Evolutionary conservation across 2,329 filamentous ascomycete genomes (phyloP), one percentile per base, ranked within the genome.

Genomic region (Clarireedia paspali): DNA sequence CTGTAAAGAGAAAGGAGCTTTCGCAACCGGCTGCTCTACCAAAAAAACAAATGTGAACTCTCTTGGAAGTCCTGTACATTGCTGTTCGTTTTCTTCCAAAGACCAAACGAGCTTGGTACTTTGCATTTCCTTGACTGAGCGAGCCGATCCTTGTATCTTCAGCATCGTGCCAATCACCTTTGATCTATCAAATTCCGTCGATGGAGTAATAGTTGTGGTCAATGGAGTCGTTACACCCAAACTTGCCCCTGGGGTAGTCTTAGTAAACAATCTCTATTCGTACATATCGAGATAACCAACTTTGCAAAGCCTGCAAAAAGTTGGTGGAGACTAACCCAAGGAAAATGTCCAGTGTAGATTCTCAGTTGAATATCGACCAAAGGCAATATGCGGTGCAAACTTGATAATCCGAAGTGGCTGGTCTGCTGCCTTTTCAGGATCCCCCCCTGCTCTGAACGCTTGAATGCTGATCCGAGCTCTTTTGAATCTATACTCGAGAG

Each of bases 1-100:
- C n/a, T 55, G 15, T 5, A 55, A 39, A 14, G 52, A 34, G 38
- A 55, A 55, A 30, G 52, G 52, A 6, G 52, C 52, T 44, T 42
- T 49, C 14, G 52, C 52, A 30, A 49, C 46, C 15, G 52, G 45
- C n/a, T 55, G 46, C 42, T 50, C 52, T 6, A 55, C 9, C 34
- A 55, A 34, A 46, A 55, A 55, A 27, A 55, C 52, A 17, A 55
- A 55, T 5, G 52, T 49, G 27, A 50, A 55, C 23, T 55, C 52
- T 42, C 45, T 34, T 20, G 52, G 52, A 42, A 55, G 52, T 14
- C 52, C 52, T 14, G 52, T 49, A 17, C 10, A 40, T 34, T 55
- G 52, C 30, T 55, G 52, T 23, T 55, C 45, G 36, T 55, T 55
- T 39, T 55, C 52, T 44, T 55, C 52, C 15, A 55, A 23, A 20